Percentiles rank a stretch among this genome's conserved stretches.
Conservation (phyloP, 2,329 filamentous ascomycete species). For the Diaporthe vexans region DNA sequence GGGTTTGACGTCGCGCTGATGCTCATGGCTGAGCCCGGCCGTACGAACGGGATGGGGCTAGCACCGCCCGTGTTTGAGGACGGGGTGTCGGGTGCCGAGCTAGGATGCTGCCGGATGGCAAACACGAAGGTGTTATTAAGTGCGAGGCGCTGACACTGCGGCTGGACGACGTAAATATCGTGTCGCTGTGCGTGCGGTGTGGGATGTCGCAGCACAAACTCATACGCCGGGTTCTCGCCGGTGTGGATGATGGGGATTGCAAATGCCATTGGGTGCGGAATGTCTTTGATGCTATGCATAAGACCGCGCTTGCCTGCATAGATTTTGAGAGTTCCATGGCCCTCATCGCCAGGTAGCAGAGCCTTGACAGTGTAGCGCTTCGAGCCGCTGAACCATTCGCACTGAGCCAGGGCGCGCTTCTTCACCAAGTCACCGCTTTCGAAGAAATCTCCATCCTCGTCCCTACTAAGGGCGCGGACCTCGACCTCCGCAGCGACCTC, state of each 20-base stretch:
- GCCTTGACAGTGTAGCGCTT: conserved; percentile 97
- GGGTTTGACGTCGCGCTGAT: conserved; percentile 73
- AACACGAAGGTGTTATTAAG: conserved; percentile 99
- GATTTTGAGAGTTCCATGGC: conserved; percentile 87
- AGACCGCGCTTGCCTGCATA: conserved; percentile 95
- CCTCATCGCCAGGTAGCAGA: conserved; percentile 90
- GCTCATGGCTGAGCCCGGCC: conserved; percentile 75
- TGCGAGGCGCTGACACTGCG: conserved; percentile 89
- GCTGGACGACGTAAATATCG: conserved; percentile 96
- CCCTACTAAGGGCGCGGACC: conserved; percentile 82
- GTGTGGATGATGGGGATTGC: conserved; percentile 91
- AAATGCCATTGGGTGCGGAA: conserved; percentile 91
- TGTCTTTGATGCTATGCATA: conserved; percentile 98
- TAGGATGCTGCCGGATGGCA: conserved; percentile 90
- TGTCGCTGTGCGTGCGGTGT: conserved; percentile 98
- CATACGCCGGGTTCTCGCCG: conserved; percentile 93
- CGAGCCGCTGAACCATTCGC: conserved; percentile 88
- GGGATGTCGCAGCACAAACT: conserved; percentile 92
- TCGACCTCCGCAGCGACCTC: conserved; percentile 95
- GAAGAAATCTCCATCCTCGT: conserved; percentile 91
- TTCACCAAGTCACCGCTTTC: conserved; percentile 89
- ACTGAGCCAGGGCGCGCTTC: conserved; percentile 90
- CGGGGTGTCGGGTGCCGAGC: conserved; percentile 62
- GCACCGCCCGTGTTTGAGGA: conserved; percentile 62
- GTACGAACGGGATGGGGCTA: conserved; percentile 72